Evolutionary conservation across 805 yeast species (phyloP).

Genomic region (Candida patagonica): DNA sequence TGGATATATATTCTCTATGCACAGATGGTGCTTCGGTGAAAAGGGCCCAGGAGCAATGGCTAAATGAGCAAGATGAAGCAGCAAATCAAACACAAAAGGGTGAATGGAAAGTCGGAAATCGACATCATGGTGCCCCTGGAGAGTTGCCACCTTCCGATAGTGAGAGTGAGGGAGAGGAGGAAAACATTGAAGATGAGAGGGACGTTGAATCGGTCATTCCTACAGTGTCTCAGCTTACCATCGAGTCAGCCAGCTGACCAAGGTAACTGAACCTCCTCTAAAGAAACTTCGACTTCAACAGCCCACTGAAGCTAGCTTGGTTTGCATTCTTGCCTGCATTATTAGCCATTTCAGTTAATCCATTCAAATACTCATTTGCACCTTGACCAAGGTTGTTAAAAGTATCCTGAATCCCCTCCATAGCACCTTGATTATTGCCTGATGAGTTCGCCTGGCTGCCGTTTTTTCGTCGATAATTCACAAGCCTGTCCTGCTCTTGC

Average conservation of each 20-base stretch:
- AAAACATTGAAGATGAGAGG: constrained; percentile 4
- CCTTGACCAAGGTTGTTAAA: constrained; percentile 37
- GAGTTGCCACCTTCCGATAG: constrained; percentile 21
- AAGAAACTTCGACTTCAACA: constrained; percentile 10
- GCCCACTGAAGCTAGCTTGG: constrained; percentile 16
- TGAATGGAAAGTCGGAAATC: constrained; percentile 72
- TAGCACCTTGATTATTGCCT: constrained; percentile 22
- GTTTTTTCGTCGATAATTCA: neutral
- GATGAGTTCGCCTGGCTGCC: constrained; percentile 3
- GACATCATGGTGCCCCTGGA: constrained; percentile 41
- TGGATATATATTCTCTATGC: constrained; percentile 68
- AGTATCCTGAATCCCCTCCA: constrained; percentile 34
- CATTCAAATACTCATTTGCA: constrained; percentile 35
- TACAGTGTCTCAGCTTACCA: too few relatives aligned
- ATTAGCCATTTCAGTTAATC: constrained; percentile 29
- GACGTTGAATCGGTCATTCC: constrained; percentile 5
- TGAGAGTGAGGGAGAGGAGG: constrained; percentile 14
- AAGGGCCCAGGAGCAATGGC: constrained; percentile 65
- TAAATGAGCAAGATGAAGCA: constrained; percentile 43
- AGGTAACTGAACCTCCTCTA: neutral
- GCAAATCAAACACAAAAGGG: constrained; percentile 41
- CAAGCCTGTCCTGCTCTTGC: constrained; percentile 18
- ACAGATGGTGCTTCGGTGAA: constrained; percentile 69
- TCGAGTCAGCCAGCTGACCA: too few relatives aligned
- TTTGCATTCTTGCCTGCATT: constrained; percentile 19